Conservation (phyloP, 192 early-diverging fungal species). For the Rhizophagus prolifer region DNA sequence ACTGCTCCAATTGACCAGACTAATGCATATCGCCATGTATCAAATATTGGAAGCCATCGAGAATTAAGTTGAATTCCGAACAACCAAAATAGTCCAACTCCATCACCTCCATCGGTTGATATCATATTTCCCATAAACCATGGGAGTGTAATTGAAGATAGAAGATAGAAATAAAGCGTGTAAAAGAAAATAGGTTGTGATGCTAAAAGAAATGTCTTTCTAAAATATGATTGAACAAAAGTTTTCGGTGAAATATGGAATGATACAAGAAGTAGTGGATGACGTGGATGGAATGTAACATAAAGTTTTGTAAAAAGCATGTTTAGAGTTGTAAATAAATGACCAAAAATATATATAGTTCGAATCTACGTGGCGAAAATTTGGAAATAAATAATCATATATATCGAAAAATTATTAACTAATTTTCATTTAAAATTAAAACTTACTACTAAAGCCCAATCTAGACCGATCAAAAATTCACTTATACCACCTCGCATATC, state of each 20-base stretch:
- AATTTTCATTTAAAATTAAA: slow-evolving; percentile 18
- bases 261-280: slow-evolving; percentile 18
- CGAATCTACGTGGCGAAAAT: not conserved
- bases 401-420: slow-evolving; percentile 33
- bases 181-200: slow-evolving; percentile 35
- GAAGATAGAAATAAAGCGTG: slow-evolving; percentile 35
- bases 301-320: slow-evolving; percentile 22
- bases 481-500: slow-evolving; percentile 66
- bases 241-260: slow-evolving; percentile 28
- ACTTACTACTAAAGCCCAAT: slow-evolving; percentile 59
- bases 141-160: slow-evolving; percentile 54
- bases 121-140: slow-evolving; percentile 74
- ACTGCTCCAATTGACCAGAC: not conserved
- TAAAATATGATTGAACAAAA: slow-evolving; percentile 7
- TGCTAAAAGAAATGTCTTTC: slow-evolving; percentile 25
- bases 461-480: slow-evolving; percentile 68
- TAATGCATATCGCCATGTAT: slow-evolving; percentile 7
- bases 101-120: slow-evolving; percentile 40
- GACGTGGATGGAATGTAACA: slow-evolving; percentile 39
- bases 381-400: not conserved
- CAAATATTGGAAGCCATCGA: not conserved
- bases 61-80: slow-evolving; percentile 46
- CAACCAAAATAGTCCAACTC: slow-evolving; percentile 54
- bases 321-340: not conserved
- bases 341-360: not conserved